Percentiles rank a stretch among this genome's conserved stretches.
Conservation (phyloP, 495 filamentous ascomycete genomes). For the Talaromyces proteolyticus region DNA sequence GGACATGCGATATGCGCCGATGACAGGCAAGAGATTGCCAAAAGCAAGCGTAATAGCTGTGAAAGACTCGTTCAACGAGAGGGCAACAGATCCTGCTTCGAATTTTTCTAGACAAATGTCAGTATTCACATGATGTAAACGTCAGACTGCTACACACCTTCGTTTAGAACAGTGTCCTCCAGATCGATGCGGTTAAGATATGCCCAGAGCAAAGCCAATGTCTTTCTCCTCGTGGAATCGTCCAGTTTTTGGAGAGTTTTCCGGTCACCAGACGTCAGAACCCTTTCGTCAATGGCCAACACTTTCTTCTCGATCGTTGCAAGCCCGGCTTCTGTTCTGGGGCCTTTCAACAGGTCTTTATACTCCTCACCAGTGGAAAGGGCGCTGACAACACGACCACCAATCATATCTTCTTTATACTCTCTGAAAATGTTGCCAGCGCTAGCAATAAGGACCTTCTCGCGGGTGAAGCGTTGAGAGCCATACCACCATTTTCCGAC, state of each 20-base stretch:
- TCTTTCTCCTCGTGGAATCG: constrained; percentile 73
- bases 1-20: constrained; percentile 73
- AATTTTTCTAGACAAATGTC: constrained; percentile 61
- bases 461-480: constrained; percentile 83
- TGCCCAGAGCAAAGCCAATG: constrained; percentile 87
- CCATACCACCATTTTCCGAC: constrained; percentile 99
- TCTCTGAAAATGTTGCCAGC: constrained; percentile 90
- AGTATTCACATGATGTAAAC: too few relatives aligned
- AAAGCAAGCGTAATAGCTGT: constrained; percentile 81
- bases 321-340: constrained; percentile 67
- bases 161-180: constrained; percentile 63
- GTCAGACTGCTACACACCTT: too few relatives aligned
- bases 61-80: constrained; percentile 79
- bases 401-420: constrained; percentile 76
- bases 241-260: constrained; percentile 61
- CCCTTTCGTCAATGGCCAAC: constrained; percentile 48
- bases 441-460: constrained; percentile 83
- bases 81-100: constrained; percentile 80
- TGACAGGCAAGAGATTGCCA: constrained; percentile 72
- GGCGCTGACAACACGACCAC: constrained; percentile 71
- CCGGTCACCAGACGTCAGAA: constrained; percentile 49
- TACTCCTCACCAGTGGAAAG: constrained; percentile 82
- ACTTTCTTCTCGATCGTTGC: constrained; percentile 78
- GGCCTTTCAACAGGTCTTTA: constrained; percentile 63
- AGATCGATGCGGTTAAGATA: constrained; percentile 84